Base-by-base conservation (phyloP, 2,329 filamentous ascomycete species). In the Botryotinia globosa region DNA sequence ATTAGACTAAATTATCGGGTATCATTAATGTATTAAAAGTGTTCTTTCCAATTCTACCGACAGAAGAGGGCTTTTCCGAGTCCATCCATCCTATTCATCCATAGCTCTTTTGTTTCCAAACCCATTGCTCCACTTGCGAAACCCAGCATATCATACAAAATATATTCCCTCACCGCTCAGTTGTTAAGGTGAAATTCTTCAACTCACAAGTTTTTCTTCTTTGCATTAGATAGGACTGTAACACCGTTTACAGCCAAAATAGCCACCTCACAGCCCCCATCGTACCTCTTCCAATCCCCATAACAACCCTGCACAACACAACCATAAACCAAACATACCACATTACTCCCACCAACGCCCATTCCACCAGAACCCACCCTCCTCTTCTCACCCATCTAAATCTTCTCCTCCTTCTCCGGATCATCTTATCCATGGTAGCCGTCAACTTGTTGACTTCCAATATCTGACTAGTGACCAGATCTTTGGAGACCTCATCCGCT, bases 321-420 rank as follows among this genome's bases (percentile, higher is more conserved):
- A 98, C 94, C 48, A 97, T 85, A 73, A 97, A 89, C 94, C 95
- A 98, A 25, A 97, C 90, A 82, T 92, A 94, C 94, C 96, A 98
- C 90, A 98, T 93, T 77, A 97, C 88, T 6, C 92, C 92, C 56
- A 98, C 89, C 29, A 98, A 86, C 67, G 89, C 84, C 94, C 94
- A 98, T 84, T 98, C 95, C 25, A 98, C 88, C 32, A 91, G 83
- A 71, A 94, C 89, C 87, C 94, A 98, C 22, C 93, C 91, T 0
- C 90, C 89, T 22, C 92, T 86, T 56, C 93, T 86, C 37, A 94
- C 82, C 89, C 93, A 94, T 71, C 93, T 86, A 79, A 96, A 89
- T 73, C 89, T 83, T 44, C 89, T 82, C 22, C 89, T 86, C 69
- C 94, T 86, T 73, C 92, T 86, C 73, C 92, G 86, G 69, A 94